Conservation (phyloP, 805 yeast species). For the Phaffomyces opuntiae region DNA sequence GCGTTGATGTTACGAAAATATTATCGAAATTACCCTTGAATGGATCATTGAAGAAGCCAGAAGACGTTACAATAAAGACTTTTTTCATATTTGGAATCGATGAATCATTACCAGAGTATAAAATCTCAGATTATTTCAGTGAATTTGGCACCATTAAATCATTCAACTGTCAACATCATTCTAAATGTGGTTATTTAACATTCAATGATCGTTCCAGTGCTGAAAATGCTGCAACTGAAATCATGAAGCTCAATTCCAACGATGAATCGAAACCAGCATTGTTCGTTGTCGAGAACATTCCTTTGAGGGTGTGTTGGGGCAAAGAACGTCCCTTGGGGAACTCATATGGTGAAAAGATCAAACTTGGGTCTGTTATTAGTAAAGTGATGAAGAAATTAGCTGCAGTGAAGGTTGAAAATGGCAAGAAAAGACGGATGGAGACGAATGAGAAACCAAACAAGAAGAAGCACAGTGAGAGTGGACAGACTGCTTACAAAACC, state of each 20-base stretch:
- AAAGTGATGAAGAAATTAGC: constrained; percentile 45
- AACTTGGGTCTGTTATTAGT: constrained; percentile 41
- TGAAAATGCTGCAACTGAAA: constrained; percentile 31
- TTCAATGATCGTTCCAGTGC: constrained; percentile 46
- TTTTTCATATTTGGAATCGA: constrained; percentile 74
- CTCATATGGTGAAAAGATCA: constrained; percentile 37
- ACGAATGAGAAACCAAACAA: background rate
- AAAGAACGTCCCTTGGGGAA: constrained; percentile 35
- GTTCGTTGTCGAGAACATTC: constrained; percentile 31
- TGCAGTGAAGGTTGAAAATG: background rate
- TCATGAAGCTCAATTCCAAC: constrained; percentile 2
- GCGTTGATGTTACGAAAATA: constrained; percentile 43
- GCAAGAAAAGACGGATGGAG: background rate
- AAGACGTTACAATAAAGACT: constrained; percentile 38
- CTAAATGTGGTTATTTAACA: constrained; percentile 59
- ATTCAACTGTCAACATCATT: constrained; percentile 45
- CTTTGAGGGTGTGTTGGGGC: constrained; percentile 53
- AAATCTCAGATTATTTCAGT: constrained; percentile 43
- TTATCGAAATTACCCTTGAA: constrained; percentile 62
- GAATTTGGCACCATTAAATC: constrained; percentile 41
- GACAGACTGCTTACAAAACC: background rate
- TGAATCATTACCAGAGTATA: constrained; percentile 58
- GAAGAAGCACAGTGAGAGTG: background rate
- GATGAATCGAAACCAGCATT: constrained; percentile 24
- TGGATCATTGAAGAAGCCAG: constrained; percentile 43